phyloP scores from a whole-genome alignment of 345 rosid species.

The Carallia brachiata region DNA sequence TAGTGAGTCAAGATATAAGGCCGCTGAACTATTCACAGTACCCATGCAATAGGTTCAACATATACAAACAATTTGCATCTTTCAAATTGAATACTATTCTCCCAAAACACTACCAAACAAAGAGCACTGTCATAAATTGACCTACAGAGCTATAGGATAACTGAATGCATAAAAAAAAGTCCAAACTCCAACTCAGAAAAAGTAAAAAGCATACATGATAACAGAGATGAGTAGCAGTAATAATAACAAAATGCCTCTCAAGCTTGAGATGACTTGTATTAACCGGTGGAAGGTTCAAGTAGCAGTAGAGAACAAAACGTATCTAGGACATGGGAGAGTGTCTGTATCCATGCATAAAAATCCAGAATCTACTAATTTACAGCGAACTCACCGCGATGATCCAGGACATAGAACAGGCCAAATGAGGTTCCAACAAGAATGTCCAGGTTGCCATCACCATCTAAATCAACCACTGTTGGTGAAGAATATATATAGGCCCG shows the following conservation, averaged over 20 bases:
- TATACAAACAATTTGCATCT: not conserved
- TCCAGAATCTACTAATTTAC: not conserved
- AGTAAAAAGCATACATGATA: not conserved
- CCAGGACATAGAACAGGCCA: constrained; percentile 93
- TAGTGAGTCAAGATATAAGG: too few relatives aligned
- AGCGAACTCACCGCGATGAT: constrained; percentile 76
- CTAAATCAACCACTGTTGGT: constrained; percentile 95
- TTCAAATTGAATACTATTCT: constrained; percentile 1
- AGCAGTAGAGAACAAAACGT: not conserved
- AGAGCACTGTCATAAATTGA: not conserved
- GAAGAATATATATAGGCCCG: constrained; percentile 93
- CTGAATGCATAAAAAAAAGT: not conserved
- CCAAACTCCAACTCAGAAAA: not conserved
- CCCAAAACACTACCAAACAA: not conserved
- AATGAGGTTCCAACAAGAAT: constrained; percentile 95
- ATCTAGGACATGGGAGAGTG: not conserved
- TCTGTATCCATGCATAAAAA: not conserved
- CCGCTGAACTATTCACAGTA: too few relatives aligned
- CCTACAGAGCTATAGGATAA: not conserved
- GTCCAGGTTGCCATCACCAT: constrained; percentile 98
- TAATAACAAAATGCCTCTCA: not conserved
- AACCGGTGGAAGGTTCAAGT: not conserved
- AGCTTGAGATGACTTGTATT: not conserved
- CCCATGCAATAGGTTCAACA: too few relatives aligned
- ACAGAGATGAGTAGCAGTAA: not conserved